Evolutionary conservation across 139 green algal species (phyloP).

Genomic region (Limnomonas spitsbergensis): DNA sequence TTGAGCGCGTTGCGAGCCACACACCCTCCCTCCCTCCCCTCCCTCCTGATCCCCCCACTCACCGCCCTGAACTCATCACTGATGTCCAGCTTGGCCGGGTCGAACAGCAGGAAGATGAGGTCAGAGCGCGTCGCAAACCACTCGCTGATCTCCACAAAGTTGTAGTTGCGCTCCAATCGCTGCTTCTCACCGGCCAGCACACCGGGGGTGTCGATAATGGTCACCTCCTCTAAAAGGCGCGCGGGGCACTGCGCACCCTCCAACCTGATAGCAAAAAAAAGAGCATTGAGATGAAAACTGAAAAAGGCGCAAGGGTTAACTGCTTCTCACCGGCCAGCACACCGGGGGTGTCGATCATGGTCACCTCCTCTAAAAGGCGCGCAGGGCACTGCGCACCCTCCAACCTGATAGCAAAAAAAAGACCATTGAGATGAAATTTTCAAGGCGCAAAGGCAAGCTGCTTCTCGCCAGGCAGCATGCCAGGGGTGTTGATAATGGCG

Average conservation of each 20-base stretch:
- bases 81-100: slow-evolving; percentile 96
- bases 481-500: slow-evolving; percentile 69
- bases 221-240: slow-evolving; percentile 87
- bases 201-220: slow-evolving; percentile 68
- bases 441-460: slow-evolving; percentile 58
- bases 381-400: slow-evolving; percentile 76
- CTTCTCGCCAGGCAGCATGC: slow-evolving; percentile 94
- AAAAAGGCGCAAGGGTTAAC: slow-evolving; percentile 16
- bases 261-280: no score
- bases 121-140: slow-evolving; percentile 87
- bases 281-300: no score
- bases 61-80: slow-evolving; percentile 93
- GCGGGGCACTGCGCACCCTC: slow-evolving; percentile 76
- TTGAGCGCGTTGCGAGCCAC: no score
- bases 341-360: slow-evolving; percentile 68
- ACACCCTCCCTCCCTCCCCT: no score
- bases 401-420: no score
- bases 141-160: slow-evolving; percentile 87
- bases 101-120: slow-evolving; percentile 97
- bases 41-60: no score
- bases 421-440: no score
- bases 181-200: slow-evolving; percentile 96
- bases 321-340: slow-evolving; percentile 96
- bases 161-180: slow-evolving; percentile 89
- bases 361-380: slow-evolving; percentile 87